phyloP scores from a whole-genome alignment of 2,329 filamentous ascomycete genomes.

The Ceratocystiopsis sp. region DNA sequence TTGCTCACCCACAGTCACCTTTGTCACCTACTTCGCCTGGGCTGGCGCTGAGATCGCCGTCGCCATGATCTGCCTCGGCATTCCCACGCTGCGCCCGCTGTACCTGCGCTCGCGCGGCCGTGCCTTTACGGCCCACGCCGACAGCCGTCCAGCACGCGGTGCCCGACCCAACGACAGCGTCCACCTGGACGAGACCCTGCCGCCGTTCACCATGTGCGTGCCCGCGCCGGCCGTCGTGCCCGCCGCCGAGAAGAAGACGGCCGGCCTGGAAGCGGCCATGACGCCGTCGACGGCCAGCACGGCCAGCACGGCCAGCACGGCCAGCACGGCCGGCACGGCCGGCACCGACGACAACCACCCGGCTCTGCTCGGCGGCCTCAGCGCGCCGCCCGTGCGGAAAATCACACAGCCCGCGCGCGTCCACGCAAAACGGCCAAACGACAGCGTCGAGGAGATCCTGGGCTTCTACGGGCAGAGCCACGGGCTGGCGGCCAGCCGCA shows the following conservation, averaged over 20 bases:
- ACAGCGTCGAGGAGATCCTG: constrained; percentile 18
- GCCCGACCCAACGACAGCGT: too few species aligned
- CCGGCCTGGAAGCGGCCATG: not conserved
- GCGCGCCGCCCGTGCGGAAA: not conserved
- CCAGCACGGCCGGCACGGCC: not conserved
- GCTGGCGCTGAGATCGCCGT: constrained; percentile 21
- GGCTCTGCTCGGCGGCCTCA: not conserved
- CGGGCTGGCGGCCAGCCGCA: too few species aligned
- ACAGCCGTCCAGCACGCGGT: constrained; percentile 39
- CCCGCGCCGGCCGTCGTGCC: constrained; percentile 26
- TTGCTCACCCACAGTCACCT: constrained; percentile 5
- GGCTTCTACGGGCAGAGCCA: constrained; percentile 13
- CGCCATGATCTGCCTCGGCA: constrained; percentile 23
- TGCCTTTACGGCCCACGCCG: constrained; percentile 37
- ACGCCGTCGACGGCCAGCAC: not conserved
- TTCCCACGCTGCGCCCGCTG: constrained; percentile 22
- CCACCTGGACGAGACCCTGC: constrained; percentile 26
- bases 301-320: not conserved
- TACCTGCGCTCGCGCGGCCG: constrained; percentile 24
- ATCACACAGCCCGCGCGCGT: constrained; percentile 1
- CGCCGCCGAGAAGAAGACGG: too few species aligned
- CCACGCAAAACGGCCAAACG: constrained; percentile 8
- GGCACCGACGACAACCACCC: not conserved
- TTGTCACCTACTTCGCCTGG: constrained; percentile 13
- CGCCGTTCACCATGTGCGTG: constrained; percentile 26